A percentile compares a stretch with the other conserved stretches of the same genome.
These are phyloP conservation scores for Trametes sanguinea DNA, from an alignment of 768 basidiomycete genomes.

Conservation along the genomic window DNA sequence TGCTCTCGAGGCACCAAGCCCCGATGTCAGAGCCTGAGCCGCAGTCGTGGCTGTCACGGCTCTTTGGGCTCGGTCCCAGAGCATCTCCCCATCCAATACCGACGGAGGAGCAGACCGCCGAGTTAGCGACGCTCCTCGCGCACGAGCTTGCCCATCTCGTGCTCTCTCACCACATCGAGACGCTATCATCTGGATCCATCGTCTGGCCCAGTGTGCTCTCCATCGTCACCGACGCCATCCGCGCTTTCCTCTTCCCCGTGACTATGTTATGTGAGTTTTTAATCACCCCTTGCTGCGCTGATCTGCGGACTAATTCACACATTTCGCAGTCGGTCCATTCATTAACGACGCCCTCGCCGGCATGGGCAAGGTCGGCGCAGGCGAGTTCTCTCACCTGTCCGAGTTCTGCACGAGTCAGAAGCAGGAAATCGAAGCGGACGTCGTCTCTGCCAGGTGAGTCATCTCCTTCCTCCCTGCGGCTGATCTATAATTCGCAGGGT, in stretches of 20 bases:
- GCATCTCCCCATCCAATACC: slow-evolving; percentile 51
- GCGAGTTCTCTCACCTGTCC: slow-evolving; percentile 70
- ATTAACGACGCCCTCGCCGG: slow-evolving; percentile 92
- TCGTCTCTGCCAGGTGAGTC: slow-evolving; percentile 77
- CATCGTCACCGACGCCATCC: slow-evolving; percentile 71
- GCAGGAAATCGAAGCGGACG: slow-evolving; percentile 92
- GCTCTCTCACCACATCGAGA: slow-evolving; percentile 89
- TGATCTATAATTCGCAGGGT: not conserved
- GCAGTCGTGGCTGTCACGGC: slow-evolving; percentile 45
- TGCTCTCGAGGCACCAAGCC: slow-evolving; percentile 55
- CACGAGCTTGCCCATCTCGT: slow-evolving; percentile 94
- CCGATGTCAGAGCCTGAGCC: slow-evolving; percentile 21
- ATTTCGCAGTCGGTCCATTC: slow-evolving; percentile 74
- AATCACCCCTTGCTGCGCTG: slow-evolving; percentile 32
- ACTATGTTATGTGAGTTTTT: slow-evolving; percentile 65
- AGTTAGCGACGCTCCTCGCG: slow-evolving; percentile 87
- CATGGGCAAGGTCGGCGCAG: slow-evolving; percentile 73
- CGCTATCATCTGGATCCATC: slow-evolving; percentile 81
- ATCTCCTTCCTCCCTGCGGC: not conserved
- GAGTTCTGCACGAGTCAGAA: slow-evolving; percentile 76
- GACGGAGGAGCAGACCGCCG: slow-evolving; percentile 79
- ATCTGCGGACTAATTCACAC: slow-evolving; percentile 25
- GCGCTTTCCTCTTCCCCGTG: slow-evolving; percentile 82
- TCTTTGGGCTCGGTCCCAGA: slow-evolving; percentile 39
- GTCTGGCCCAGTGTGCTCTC: slow-evolving; percentile 80